Percentiles rank a stretch among this genome's conserved stretches.
phyloP scores from a whole-genome alignment of 352 stramenopile species.

The Globisporangium barbulae region DNA sequence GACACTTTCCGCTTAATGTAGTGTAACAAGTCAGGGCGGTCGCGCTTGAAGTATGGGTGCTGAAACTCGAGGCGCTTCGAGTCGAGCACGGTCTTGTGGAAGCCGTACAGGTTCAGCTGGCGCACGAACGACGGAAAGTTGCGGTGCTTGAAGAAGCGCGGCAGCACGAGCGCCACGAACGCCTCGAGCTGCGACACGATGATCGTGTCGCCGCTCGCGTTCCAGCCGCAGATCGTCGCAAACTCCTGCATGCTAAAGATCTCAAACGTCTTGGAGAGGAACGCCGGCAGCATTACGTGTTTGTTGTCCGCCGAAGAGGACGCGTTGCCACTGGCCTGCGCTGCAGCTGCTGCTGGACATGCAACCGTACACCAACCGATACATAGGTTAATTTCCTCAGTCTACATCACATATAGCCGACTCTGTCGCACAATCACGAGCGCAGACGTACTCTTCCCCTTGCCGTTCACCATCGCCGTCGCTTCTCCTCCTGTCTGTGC shows the following conservation, averaged over 20 bases:
- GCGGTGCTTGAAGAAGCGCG: conserved; percentile 90
- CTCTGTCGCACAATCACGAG: not conserved
- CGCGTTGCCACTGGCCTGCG: not conserved
- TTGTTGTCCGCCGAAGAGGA: conserved; percentile 40
- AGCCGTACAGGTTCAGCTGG: conserved; percentile 93
- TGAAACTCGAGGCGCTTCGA: conserved; percentile 92
- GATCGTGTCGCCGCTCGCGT: conserved; percentile 88
- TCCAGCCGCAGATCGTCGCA: conserved; percentile 87
- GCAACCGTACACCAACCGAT: not conserved
- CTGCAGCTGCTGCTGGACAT: not conserved
- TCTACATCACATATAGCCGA: not conserved
- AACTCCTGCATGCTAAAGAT: conserved; percentile 91
- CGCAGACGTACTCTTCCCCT: conserved; percentile 9
- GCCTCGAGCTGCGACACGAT: conserved; percentile 87
- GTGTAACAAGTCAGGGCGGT: conserved; percentile 78
- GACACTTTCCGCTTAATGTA: conserved; percentile 89
- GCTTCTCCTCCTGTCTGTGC: not conserved
- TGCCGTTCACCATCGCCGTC: not conserved
- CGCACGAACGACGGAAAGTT: conserved; percentile 94
- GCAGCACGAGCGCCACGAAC: conserved; percentile 83
- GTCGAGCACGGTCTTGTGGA: conserved; percentile 92
- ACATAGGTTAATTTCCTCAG: not conserved
- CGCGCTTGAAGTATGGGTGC: conserved; percentile 90
- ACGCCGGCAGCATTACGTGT: conserved; percentile 85
- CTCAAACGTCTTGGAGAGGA: conserved; percentile 93